Evolutionary conservation across 2,329 filamentous ascomycete genomes (phyloP).

Genomic region (Pseudogymnoascus sp.): DNA sequence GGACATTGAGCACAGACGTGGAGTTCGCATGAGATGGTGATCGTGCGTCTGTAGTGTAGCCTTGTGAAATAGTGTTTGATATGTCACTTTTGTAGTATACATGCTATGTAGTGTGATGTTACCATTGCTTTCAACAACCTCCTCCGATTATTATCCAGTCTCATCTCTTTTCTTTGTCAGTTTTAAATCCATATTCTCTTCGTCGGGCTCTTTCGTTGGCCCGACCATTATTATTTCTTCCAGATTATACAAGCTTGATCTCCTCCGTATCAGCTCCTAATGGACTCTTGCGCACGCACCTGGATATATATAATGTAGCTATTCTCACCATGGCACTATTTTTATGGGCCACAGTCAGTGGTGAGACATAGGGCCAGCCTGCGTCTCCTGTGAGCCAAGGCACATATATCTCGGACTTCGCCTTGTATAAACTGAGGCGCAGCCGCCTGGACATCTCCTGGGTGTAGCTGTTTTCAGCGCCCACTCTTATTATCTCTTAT

Average conservation of each 20-base stretch:
- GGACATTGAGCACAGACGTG: neutral
- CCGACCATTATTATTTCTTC: neutral
- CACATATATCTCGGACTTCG: neutral
- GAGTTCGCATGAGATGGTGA: neutral
- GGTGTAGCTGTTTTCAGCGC: neutral
- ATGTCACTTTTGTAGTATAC: neutral
- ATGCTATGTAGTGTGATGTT: neutral
- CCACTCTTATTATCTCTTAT: neutral
- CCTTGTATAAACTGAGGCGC: neutral
- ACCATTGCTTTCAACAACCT: neutral
- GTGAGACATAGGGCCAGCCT: neutral
- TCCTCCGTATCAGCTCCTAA: neutral
- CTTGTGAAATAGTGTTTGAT: neutral
- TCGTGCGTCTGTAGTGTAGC: conserved; percentile 2
- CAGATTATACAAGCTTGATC: neutral
- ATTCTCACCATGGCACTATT: neutral
- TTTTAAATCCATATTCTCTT: neutral
- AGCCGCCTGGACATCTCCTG: neutral
- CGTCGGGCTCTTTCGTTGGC: neutral
- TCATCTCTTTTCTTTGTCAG: neutral
- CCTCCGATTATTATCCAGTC: neutral
- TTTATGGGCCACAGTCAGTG: neutral
- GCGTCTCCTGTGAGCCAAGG: neutral
- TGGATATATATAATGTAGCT: neutral
- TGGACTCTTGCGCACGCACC: neutral